phyloP scores from a whole-genome alignment of 2,329 filamentous ascomycete genomes.

The Botryotinia narcissicola region DNA sequence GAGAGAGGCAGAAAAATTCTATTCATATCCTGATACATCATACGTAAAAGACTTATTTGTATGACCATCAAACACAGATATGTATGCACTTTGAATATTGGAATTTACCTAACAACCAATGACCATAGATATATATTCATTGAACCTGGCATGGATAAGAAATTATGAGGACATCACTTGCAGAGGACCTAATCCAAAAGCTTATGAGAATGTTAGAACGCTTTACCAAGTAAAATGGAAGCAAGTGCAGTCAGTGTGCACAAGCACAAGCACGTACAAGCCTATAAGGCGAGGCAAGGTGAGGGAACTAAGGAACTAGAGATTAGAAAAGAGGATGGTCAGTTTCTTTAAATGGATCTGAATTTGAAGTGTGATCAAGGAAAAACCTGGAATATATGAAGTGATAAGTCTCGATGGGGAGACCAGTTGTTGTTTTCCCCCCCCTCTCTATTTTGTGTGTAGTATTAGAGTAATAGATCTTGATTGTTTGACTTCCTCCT shows the following conservation, averaged over 20 bases:
- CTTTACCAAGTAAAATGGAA: neutral
- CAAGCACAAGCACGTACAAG: neutral
- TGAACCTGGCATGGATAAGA: neutral
- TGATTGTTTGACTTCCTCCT: neutral
- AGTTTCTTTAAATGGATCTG: neutral
- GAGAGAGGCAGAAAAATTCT: neutral
- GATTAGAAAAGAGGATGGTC: neutral
- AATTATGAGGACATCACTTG: constrained; percentile 2
- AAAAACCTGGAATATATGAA: neutral
- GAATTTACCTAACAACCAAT: neutral
- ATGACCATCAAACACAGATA: neutral
- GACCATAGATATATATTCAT: neutral
- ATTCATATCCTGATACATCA: neutral
- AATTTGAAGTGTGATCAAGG: neutral
- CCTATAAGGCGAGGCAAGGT: neutral
- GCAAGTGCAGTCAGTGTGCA: neutral
- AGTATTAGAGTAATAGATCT: neutral
- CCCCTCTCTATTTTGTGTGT: neutral
- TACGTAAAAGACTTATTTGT: neutral
- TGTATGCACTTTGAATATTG: neutral
- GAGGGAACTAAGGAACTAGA: neutral
- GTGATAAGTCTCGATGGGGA: neutral
- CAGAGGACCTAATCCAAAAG: neutral
- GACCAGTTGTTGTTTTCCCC: neutral
- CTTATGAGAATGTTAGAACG: neutral